Conservation (phyloP, 306 rosid species). For the Cucumis cinereus region DNA sequence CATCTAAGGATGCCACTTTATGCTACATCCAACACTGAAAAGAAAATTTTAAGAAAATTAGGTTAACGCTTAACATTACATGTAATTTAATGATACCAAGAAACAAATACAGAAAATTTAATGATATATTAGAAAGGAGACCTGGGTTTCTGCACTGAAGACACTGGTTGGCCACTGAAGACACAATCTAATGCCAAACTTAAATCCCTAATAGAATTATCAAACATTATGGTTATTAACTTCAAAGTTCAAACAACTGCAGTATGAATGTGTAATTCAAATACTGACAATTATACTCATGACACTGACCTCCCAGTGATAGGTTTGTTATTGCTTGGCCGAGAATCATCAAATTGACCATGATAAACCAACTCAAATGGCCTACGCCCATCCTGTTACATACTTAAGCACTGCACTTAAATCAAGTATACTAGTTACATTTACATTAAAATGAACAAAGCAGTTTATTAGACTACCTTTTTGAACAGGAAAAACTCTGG, state of each 20-base stretch:
- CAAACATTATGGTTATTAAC: constrained; percentile 11
- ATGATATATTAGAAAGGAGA: constrained; percentile 15
- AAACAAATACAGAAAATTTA: constrained; percentile 3
- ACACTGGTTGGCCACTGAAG: constrained; percentile 66
- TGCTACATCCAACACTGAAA: constrained; percentile 89
- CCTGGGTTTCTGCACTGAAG: constrained; percentile 64
- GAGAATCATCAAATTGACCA: constrained; percentile 93
- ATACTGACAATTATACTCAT: neutral
- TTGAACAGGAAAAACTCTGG: constrained; percentile 80
- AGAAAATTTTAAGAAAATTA: constrained; percentile 13
- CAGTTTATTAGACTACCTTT: constrained; percentile 38
- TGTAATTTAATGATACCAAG: neutral
- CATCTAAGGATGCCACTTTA: constrained; percentile 84
- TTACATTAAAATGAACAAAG: neutral
- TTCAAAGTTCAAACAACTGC: constrained; percentile 7
- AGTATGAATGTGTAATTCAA: neutral
- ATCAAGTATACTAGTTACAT: neutral
- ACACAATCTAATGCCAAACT: constrained; percentile 74
- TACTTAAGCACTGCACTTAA: neutral
- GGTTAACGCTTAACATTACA: neutral
- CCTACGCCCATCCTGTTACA: constrained; percentile 84
- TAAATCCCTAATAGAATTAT: constrained; percentile 42
- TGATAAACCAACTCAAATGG: constrained; percentile 90
- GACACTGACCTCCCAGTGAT: constrained; percentile 78
- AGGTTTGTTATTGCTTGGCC: constrained; percentile 57